phyloP scores from a whole-genome alignment of 768 basidiomycete genomes.

The Phanerodontia chrysosporium region DNA sequence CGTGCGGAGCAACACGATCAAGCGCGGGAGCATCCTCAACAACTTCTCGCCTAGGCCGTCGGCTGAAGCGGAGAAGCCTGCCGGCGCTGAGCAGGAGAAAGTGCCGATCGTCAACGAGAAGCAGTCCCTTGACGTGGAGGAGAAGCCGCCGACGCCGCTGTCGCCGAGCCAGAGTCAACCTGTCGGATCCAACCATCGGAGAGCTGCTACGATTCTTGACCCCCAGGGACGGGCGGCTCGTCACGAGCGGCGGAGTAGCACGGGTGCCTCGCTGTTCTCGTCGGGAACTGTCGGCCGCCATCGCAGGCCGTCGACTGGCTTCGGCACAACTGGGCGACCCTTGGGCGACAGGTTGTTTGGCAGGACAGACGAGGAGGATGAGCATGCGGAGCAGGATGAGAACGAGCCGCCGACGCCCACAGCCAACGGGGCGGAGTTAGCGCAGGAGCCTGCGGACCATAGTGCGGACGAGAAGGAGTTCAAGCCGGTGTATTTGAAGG shows the following conservation, averaged over 20 bases:
- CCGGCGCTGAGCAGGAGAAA: constrained; percentile 16
- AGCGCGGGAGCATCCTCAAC: constrained; percentile 50
- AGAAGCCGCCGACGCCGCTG: constrained; percentile 21
- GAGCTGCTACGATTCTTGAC: constrained; percentile 77
- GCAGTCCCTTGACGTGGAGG: constrained; percentile 15
- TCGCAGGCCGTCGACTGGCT: constrained; percentile 69
- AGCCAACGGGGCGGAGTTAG: constrained; percentile 15
- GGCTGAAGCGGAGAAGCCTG: constrained; percentile 14
- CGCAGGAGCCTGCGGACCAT: constrained; percentile 36
- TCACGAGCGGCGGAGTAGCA: constrained; percentile 77
- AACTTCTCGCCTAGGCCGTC: constrained; percentile 37
- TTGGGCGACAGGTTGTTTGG: constrained; percentile 45
- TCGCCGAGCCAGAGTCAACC: constrained; percentile 50
- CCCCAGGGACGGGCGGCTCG: constrained; percentile 55
- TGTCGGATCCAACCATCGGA: constrained; percentile 55
- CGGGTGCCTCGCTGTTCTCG: constrained; percentile 56
- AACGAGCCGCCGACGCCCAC: constrained; percentile 35
- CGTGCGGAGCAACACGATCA: constrained; percentile 33
- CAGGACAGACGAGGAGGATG: constrained; percentile 43
- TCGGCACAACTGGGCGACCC: constrained; percentile 32
- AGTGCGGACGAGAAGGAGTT: constrained; percentile 65
- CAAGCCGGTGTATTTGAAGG: constrained; percentile 95
- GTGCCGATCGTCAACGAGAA: constrained; percentile 24
- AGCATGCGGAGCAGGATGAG: constrained; percentile 31
- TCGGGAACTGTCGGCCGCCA: constrained; percentile 59